Evolutionary conservation across 1,284 basidiomycete species (phyloP), one percentile per base, ranked within the genome.

Genomic region (Tausonia pullulans): DNA sequence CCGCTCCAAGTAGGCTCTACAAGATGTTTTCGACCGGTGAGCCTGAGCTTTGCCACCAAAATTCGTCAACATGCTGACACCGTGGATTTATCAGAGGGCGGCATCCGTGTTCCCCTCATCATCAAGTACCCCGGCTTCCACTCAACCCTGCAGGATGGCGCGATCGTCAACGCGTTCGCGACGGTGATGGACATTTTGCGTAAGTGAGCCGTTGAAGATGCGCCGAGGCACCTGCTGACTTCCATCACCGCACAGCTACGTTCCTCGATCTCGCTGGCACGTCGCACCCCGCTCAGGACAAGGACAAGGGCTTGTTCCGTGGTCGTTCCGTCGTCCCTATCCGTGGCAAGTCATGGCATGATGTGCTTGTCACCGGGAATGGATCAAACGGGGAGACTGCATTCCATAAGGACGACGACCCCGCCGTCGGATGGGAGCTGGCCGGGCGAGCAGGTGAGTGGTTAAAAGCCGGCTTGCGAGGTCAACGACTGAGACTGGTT

Each of bases 131-230:
- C 67, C 7, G 53, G 49, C 11, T 60, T 66, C 45, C 53, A 62
- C 51, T 44, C 60, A 56, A n/a, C 41, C 61, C 13, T 27, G 44
- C 62, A 55, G 51, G 46, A 56, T 27, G 16, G 63, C 3, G 40
- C 13, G n/a, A 14, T 66, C 16, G 57, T 60, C 5, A 69, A 69
- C 49, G 63, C 69, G 7, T 73, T 73, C 62, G 70, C 70, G 10
- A 75, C 73, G 4, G 70, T 71, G 58, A 75, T 75, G 74, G 74
- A 75, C 64, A 67, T 75, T 50, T 52, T 73, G 16, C 73, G 27
- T 27, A 1, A 27, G 27, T 27, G 27, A 27, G 27, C 27, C 27
- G 27, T 27, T 27, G 27, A 27, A 27, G 27, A 27, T 1, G 27
- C 27, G 27, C 27, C 27, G 27, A 27, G 27, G 27, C 27, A 27